Base-by-base conservation (phyloP, 2,329 filamentous ascomycete genomes). In the Emericellopsis cladophorae region DNA sequence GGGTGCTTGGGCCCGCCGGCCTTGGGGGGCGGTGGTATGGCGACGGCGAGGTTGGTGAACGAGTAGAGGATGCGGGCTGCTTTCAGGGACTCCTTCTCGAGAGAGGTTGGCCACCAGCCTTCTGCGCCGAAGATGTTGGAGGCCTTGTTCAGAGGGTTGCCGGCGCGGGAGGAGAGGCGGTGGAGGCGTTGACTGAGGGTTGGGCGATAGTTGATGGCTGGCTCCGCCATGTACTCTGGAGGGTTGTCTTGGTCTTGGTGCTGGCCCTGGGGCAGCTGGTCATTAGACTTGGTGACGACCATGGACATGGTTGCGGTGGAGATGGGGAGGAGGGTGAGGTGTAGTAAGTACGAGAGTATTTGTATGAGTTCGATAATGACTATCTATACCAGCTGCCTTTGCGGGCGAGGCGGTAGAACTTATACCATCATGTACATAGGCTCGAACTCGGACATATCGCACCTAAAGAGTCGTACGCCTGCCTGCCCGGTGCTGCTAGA, bases 71-170 rank as follows among this genome's bases (percentile, higher is more conserved):
- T 87, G 23, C 82, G 71, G 18, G 83, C 82, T 3, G 81, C 81
- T 61, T 87, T 87, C 62, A 82, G 79, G 52, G 77, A 78, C 61
- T 87, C 83, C 54, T 80, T 79, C 51, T 85, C 81, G 49, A 87
- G 62, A 5, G 74, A 76, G 23, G 79, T 82, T 4, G 83, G 82
- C 82, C 81, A 86, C 55, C 84, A 86, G 11, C 81, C 79, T 55
- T 87, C 82, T 22, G 77, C 74, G 45, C 81, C 81, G 34, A 87
- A 60, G 47, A 74, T 73, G 57, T 84, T 81, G 40, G 76, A 79
- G 15, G 83, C 62, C 43, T 70, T 74, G 55, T 85, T 85, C 44
- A 84, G 70, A 5, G 81, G 79, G 12, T 70, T 67, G 9, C 77
- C 78, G 23, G 81, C 66, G 51, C 79, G 81, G 60, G 82, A 79